Evolutionary conservation across 805 yeast genomes (phyloP).

Genomic region (Kregervanrija delftensis): DNA sequence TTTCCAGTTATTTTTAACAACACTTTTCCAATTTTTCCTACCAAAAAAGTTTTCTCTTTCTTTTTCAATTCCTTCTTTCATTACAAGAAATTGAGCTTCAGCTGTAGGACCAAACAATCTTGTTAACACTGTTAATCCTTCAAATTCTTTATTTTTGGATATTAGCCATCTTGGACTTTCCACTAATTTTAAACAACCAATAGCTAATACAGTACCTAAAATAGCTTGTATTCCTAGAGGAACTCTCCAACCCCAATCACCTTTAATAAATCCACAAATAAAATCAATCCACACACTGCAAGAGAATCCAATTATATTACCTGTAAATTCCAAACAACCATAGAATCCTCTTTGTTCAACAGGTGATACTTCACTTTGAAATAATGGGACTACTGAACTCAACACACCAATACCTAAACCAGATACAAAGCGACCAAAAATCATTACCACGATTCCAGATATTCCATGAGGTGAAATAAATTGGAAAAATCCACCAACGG

Average conservation of each 20-base stretch:
- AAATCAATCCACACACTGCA: conserved; percentile 86
- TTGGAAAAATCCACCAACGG: conserved; percentile 70
- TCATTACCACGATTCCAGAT: conserved; percentile 43
- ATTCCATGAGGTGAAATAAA: conserved; percentile 38
- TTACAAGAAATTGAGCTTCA: conserved; percentile 1
- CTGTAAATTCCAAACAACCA: conserved; percentile 85
- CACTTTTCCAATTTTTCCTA: conserved; percentile 17
- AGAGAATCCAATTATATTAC: conserved; percentile 76
- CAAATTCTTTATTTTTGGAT: conserved; percentile 61
- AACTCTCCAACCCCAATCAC: conserved; percentile 66
- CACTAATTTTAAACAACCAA: conserved; percentile 73
- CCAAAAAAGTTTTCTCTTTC: background rate
- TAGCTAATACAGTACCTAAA: conserved; percentile 55
- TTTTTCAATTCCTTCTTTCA: background rate
- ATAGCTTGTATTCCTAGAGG: conserved; percentile 72
- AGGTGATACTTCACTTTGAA: conserved; percentile 85
- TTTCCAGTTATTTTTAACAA: conserved; percentile 23
- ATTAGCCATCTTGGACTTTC: conserved; percentile 88
- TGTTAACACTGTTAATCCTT: conserved; percentile 34
- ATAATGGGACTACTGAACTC: conserved; percentile 79
- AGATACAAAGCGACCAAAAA: conserved; percentile 68
- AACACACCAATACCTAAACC: conserved; percentile 87
- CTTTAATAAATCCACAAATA: conserved; percentile 56
- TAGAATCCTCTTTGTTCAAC: conserved; percentile 78
- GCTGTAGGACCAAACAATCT: conserved; percentile 27